Conservation (phyloP, 2,329 filamentous ascomycete genomes). For the Colletotrichum sp. region DNA sequence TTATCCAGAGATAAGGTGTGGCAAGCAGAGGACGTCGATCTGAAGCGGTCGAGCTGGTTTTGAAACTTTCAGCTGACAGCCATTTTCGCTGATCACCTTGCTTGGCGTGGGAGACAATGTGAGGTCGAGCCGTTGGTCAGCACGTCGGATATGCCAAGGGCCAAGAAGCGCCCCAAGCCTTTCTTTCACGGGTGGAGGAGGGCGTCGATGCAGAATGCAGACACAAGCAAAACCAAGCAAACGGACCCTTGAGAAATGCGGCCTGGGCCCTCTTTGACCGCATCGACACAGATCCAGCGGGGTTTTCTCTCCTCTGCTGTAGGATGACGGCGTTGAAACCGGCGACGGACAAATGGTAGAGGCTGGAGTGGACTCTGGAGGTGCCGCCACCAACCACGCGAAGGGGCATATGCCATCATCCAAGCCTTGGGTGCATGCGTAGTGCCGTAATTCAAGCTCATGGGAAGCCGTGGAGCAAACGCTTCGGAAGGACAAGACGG, state of each 20-base stretch:
- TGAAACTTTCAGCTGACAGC: background rate
- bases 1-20: background rate
- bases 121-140: background rate
- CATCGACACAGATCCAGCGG: background rate
- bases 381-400: background rate
- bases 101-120: background rate
- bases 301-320: background rate
- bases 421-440: constrained; percentile 14
- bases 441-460: constrained; percentile 18
- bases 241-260: background rate
- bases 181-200: constrained; percentile 1
- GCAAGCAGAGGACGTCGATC: background rate
- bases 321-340: constrained; percentile 7
- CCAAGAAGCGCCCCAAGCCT: constrained; percentile 9
- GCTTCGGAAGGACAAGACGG: background rate
- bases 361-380: background rate
- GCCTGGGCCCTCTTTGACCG: background rate
- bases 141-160: constrained; percentile 5
- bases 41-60: background rate
- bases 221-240: background rate
- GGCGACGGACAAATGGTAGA: background rate
- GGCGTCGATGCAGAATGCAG: constrained; percentile 5
- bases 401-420: constrained; percentile 15
- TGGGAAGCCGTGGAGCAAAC: background rate
- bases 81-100: background rate